A percentile compares a stretch with the other conserved stretches of the same genome.
Conservation (phyloP, 768 basidiomycete species). For the Trametes coccinea region DNA sequence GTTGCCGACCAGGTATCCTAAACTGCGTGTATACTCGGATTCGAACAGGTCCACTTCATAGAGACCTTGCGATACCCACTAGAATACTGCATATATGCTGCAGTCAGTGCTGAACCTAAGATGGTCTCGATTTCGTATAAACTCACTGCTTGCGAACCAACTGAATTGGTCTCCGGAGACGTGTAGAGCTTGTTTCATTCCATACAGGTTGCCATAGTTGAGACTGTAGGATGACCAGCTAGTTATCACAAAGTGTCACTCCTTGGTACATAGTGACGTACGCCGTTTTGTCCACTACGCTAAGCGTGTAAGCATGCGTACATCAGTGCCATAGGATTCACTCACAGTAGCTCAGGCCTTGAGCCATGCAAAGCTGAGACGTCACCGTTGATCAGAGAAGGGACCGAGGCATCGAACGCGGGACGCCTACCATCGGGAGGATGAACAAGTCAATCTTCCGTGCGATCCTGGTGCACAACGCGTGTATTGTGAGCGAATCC, state of each 20-base stretch:
- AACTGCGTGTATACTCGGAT: constrained; percentile 1
- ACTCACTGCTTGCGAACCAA: constrained; percentile 23
- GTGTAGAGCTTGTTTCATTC: constrained; percentile 27
- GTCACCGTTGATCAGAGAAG: background rate
- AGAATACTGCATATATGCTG: constrained; percentile 19
- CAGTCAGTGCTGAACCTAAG: constrained; percentile 9
- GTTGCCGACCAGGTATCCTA: constrained; percentile 34
- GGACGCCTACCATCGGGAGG: constrained; percentile 24
- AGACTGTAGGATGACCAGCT: constrained; percentile 12
- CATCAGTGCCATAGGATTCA: background rate
- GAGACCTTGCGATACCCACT: background rate
- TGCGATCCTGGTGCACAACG: constrained; percentile 12
- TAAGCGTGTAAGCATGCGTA: too few species aligned
- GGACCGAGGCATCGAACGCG: background rate
- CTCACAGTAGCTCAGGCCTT: constrained; percentile 30
- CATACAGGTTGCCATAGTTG: constrained; percentile 35
- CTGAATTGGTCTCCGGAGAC: constrained; percentile 19
- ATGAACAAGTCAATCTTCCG: constrained; percentile 33
- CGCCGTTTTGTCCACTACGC: constrained; percentile 35
- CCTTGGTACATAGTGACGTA: background rate
- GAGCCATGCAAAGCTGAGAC: constrained; percentile 30
- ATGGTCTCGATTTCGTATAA: background rate
- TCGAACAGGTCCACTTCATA: too few species aligned
- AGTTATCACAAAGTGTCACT: background rate
- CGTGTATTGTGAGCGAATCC: background rate